Evolutionary conservation across 257 asterid genomes (phyloP), one percentile per base, ranked within the genome.

Genomic region (Oldenlandia corymbosa): DNA sequence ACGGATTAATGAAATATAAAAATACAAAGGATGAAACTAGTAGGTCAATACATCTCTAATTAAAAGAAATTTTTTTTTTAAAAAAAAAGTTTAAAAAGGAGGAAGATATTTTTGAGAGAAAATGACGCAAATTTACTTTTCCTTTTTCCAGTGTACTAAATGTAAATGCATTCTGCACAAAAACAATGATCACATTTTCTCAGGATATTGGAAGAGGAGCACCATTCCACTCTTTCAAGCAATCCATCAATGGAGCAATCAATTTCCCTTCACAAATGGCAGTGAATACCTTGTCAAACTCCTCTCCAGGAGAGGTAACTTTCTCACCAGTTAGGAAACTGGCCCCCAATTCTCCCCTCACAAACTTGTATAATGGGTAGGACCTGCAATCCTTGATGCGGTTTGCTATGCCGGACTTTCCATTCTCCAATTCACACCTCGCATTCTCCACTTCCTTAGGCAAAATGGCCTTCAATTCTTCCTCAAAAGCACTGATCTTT

Each of bases 211-310:
- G 66, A 53, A 61, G 54, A 10, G 77, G 77, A 57, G 69, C 28
- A 36, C 77, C 77, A 62, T 73, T 52, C 77, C 77, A 73, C 4
- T 28, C 73, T 48, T 68, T 73, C 70, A 73, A 62, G 37, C 77
- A 73, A 32, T 68, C 78, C 67, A 73, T 37, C 73, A 73, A 62
- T 24, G 78, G 70, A 48, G 64, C 78, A 56, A 73, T 67, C 78
- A 73, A 45, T 48, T 62, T 67, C 39, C 78, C 78, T 10, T 61
- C 51, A 26, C 69, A 67, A 12, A 73, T 62, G 18, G 78, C 78
- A 0, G 73, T 54, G 61, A 73, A 73, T 2, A 73, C 78, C 70
- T 54, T 62, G 69, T 67, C 78, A 31, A 73, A 73, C 30, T 73
- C 78, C 39, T 73, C 73, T 3, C 78, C 78, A 0, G 78, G 78